Evolutionary conservation across 1,139 yeast species (phyloP), one percentile per base, ranked within the genome.

Genomic region (Blastobotrys arbuscula): DNA sequence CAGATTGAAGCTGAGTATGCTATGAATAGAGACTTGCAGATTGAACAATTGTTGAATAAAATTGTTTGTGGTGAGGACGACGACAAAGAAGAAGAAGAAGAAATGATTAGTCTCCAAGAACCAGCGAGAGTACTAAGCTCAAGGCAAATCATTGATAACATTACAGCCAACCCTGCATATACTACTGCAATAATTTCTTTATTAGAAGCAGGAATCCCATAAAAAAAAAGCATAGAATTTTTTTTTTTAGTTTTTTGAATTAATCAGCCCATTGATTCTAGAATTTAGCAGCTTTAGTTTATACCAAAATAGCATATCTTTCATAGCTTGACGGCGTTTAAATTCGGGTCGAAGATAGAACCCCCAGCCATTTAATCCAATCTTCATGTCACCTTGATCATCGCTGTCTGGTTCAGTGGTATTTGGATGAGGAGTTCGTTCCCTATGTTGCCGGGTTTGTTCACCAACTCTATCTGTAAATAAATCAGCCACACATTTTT

Each of bases 131-230:
- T n/a, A n/a, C n/a, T n/a, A n/a, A n/a, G n/a, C n/a, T n/a, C 18
- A 13, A n/a, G 24, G 38, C 38, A 15, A 10, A n/a, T 49, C 13
- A 39, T 42, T 19, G 45, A 43, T 3, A 35, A 39, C 10, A 40
- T 50, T 20, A 20, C 24, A 19, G 37, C 19, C 26, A 47, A 44
- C 28, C 51, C 44, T 28, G 37, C 30, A 19, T 47, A 34, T 37
- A 36, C 46, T 34, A 50, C 47, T 3, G 42, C 44, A n/a, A 26
- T 51, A n/a, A 45, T 47, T n/a, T 50, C 59, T 1, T 38, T 55
- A 34, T 42, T 56, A 23, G 58, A 56, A 36, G 54, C 56, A 7
- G 59, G 56, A 6, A 53, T 56, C 34, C 48, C 55, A 9, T 56
- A 46, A 36, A 10, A 15, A 7, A 37, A 37, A 7, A n/a, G n/a